Evolutionary conservation across 2,329 filamentous ascomycete species (phyloP), one percentile per base, ranked within the genome.

Genomic region (Hortaea werneckii): DNA sequence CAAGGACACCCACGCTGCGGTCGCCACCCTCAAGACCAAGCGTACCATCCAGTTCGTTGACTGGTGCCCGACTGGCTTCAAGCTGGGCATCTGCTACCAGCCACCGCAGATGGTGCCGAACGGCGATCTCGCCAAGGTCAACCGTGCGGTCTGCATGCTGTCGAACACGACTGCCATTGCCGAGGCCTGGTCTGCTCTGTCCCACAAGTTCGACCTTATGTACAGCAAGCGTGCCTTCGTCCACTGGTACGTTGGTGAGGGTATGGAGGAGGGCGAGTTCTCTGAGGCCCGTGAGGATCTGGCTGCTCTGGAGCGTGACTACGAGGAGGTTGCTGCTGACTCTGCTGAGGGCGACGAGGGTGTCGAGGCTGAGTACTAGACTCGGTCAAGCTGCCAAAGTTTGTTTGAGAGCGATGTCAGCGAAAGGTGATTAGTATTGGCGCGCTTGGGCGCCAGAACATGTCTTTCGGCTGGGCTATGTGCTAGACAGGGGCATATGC

Each of bases 211-310:
- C 77, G 92, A 98, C 67, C 87, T 98, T 69, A 98, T 98, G 92
- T 95, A 96, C 83, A 94, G 87, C 70, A 98, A 98, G 85, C 92
- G 92, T 77, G 92, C 92, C 53, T 98, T 98, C 74, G 92, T 98
- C 56, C 92, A 98, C 76, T 98, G 92, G 92, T 98, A 96, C 65
- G 92, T 98, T 66, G 92, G 92, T 76, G 92, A 96, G 79, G 92
- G 92, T 82, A 98, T 98, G 92, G 92, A 98, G 79, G 92, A 98
- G 73, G 92, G 92, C 72, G 92, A 98, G 74, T 98, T 98, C 81
- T 94, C 87, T 47, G 92, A 98, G 78, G 92, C 92, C 55, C 89
- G 92, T 70, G 92, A 98, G 76, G 92, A 98, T 75, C 76, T 98
- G 69, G 92, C 92, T 68, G 92, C 92, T 60, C 80, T 98, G 54